Evolutionary conservation across 2,329 filamentous ascomycete genomes (phyloP).

Genomic region (Rutstroemia sp.): DNA sequence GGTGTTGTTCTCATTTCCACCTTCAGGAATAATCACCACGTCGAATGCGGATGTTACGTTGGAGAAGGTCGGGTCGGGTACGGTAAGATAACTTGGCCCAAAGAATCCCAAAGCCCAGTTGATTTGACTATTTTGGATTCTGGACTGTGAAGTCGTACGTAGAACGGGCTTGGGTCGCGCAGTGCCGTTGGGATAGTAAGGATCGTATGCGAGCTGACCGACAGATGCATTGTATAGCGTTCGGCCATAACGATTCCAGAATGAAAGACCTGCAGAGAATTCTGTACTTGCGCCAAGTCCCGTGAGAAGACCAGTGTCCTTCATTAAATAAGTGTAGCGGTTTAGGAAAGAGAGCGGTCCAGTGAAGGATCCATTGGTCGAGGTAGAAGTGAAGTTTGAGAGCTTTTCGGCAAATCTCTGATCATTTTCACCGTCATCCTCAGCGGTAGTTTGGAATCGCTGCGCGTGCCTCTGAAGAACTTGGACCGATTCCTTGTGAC

Average conservation of each 20-base stretch:
- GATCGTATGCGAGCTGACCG: constrained; percentile 42
- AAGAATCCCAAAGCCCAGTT: constrained; percentile 47
- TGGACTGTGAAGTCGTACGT: constrained; percentile 45
- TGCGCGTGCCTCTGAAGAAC: constrained; percentile 48
- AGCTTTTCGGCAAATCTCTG: constrained; percentile 42
- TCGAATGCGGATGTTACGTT: constrained; percentile 38
- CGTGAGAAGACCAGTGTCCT: constrained; percentile 37
- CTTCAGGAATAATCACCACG: constrained; percentile 44
- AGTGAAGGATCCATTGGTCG: constrained; percentile 31
- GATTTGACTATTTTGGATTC: constrained; percentile 48
- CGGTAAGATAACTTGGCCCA: constrained; percentile 36
- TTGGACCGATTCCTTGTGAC: constrained; percentile 33
- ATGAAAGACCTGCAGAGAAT: constrained; percentile 40
- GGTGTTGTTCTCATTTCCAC: constrained; percentile 44
- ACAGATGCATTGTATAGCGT: constrained; percentile 42
- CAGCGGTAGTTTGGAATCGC: constrained; percentile 37
- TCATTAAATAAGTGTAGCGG: constrained; percentile 40
- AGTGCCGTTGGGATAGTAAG: constrained; percentile 38
- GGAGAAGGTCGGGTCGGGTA: constrained; percentile 32
- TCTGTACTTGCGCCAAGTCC: constrained; percentile 43
- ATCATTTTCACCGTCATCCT: constrained; percentile 42
- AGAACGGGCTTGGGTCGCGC: constrained; percentile 41
- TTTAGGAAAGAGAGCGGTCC: constrained; percentile 48
- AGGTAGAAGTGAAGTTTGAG: constrained; percentile 35
- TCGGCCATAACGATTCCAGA: constrained; percentile 48